Conservation (phyloP, 495 filamentous ascomycete species). For the Parmelia sp. region DNA sequence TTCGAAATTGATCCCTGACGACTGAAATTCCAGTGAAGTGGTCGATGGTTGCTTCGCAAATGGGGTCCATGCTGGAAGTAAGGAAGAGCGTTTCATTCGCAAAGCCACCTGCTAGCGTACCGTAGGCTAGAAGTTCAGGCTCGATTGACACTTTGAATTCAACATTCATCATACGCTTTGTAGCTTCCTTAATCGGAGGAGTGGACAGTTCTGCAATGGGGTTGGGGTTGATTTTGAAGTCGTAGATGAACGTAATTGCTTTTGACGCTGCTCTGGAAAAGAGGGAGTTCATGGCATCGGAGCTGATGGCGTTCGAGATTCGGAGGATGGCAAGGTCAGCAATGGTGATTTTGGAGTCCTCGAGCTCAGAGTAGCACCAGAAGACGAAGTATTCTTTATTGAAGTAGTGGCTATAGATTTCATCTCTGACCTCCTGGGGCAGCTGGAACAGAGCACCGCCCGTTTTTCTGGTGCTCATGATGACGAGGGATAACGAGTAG, state of each 20-base stretch:
- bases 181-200: background rate
- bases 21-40: no score
- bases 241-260: background rate
- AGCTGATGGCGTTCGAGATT: no score
- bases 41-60: no score
- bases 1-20: no score
- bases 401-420: background rate
- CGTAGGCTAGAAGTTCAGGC: no score
- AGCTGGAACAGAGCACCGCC: background rate
- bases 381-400: background rate
- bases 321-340: background rate
- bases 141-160: no score
- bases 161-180: no score
- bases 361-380: background rate
- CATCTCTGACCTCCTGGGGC: constrained; percentile 2
- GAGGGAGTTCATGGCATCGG: background rate
- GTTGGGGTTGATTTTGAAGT: background rate
- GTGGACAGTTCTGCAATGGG: background rate
- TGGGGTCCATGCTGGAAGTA: no score
- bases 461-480: background rate
- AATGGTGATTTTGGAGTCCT: background rate
- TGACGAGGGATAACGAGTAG: no score
- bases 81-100: no score
- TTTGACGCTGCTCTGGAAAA: background rate
- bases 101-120: no score